Base-by-base conservation (phyloP, 2,329 filamentous ascomycete species). In the Colletotrichum plurivorum region DNA sequence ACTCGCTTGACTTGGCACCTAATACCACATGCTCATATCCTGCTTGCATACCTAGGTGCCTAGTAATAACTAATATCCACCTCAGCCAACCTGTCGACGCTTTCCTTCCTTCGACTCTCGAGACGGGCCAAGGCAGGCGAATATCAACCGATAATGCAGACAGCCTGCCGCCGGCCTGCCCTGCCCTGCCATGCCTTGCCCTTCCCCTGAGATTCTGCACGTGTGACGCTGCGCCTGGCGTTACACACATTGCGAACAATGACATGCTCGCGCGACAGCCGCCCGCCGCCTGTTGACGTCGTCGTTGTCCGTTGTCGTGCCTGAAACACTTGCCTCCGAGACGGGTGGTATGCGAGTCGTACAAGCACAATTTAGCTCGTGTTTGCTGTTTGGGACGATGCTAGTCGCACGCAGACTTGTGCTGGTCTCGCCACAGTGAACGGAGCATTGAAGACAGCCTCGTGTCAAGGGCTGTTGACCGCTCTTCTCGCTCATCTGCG, bases 351-450 rank as follows among this genome's bases (percentile, higher is more conserved):
- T 25, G 20, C 63, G 56, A 69, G 45, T 67, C 67, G 62, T 61
- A 66, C 62, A 52, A 22, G 31, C 55, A 39, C 18, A 31, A 25
- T 46, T 66, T 55, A 56, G 61, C 55, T 61, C 55, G 20, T 45
- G 62, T 69, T 61, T 69, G 67, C 45, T 48, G 67, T 69, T 48
- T 61, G 62, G 63, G 62, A 61, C 45, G 45, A 67, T 53, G 55
- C 39, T 55, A 10, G 48, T 55, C 36, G 49, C 60, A 49, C 22
- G 22, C 22, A 22, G 22, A 22, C 48, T 54, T n/a, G 46, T 41
- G 41, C 31, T 45, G 10, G 60, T 48, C 22, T 54, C 20, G 18
- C 20, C 58, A 46, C 41, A 22, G 20, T 20, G 49, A 5, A 39
- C n/a, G 7, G 25, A 25, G 22, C 22, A 25, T 25, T 25, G 18